These are phyloP conservation scores for Pythium biforme DNA, from an alignment of 352 stramenopile genomes.

Conservation along the genomic window DNA sequence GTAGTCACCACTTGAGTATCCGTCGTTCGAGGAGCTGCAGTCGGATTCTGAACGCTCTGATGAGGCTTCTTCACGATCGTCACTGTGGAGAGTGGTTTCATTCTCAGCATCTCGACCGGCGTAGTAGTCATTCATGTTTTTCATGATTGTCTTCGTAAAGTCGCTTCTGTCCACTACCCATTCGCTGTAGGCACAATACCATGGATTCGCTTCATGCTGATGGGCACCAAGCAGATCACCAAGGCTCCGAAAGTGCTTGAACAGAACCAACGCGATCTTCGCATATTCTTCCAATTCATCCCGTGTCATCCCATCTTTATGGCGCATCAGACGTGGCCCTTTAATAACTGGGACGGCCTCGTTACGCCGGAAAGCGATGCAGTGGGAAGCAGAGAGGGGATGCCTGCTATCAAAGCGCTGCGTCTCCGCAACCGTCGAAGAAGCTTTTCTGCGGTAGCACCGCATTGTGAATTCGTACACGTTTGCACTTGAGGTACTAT, in stretches of 20 bases:
- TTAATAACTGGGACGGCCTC: slow-evolving; percentile 11
- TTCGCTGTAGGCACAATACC: slow-evolving; percentile 1
- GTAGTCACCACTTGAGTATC: neutral
- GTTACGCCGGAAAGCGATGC: slow-evolving; percentile 3
- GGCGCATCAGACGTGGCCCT: neutral
- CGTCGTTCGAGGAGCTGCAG: neutral
- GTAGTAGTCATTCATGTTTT: slow-evolving; percentile 21
- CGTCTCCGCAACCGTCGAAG: neutral
- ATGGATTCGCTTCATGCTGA: neutral
- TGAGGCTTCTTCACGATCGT: neutral
- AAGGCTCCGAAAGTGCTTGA: slow-evolving; percentile 10
- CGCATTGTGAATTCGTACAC: slow-evolving; percentile 15
- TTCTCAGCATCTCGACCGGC: neutral
- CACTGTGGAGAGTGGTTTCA: neutral
- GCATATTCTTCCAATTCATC: slow-evolving; percentile 9
- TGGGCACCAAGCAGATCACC: slow-evolving; percentile 1
- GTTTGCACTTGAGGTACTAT: neutral
- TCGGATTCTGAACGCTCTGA: neutral
- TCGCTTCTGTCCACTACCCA: slow-evolving; percentile 1
- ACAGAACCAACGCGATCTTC: slow-evolving; percentile 16
- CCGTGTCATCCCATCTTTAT: neutral
- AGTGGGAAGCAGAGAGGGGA: slow-evolving; percentile 10
- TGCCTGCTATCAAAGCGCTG: neutral
- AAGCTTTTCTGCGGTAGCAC: slow-evolving; percentile 1
- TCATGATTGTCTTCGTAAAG: slow-evolving; percentile 11